A percentile compares a stretch with the other conserved stretches of the same genome.
These are phyloP conservation scores for Pseudonitzschia multiseries DNA, from an alignment of 108 stramenopile species.

Conservation along the genomic window DNA sequence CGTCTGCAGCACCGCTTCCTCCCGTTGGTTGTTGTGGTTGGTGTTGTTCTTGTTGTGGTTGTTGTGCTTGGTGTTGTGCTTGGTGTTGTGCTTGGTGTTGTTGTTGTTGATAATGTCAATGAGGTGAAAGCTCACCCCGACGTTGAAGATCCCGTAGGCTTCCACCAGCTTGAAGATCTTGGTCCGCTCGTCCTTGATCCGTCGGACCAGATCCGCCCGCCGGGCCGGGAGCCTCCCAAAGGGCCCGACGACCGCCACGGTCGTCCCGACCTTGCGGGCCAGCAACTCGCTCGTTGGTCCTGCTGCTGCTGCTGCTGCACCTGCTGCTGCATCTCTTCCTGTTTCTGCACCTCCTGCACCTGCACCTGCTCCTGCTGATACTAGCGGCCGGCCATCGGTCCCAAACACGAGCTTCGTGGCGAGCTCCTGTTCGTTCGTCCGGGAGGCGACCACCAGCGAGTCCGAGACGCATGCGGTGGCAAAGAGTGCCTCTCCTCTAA, in stretches of 20 bases:
- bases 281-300: slow-evolving; percentile 6
- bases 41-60: no score
- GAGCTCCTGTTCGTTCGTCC: slow-evolving; percentile 53
- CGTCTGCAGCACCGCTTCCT: slow-evolving; percentile 52
- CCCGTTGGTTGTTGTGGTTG: slow-evolving; percentile 14
- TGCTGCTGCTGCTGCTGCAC: background rate
- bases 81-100: no score
- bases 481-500: slow-evolving; percentile 92
- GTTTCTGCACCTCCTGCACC: no score
- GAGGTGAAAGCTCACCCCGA: slow-evolving; percentile 65
- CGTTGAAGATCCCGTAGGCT: slow-evolving; percentile 77
- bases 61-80: no score
- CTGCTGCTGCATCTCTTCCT: no score
- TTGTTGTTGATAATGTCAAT: slow-evolving; percentile 51
- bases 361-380: no score
- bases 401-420: slow-evolving; percentile 66
- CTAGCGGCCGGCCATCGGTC: slow-evolving; percentile 43
- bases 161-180: slow-evolving; percentile 75
- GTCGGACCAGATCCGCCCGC: slow-evolving; percentile 64
- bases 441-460: slow-evolving; percentile 65
- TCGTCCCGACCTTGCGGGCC: slow-evolving; percentile 80
- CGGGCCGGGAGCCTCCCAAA: slow-evolving; percentile 84
- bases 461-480: slow-evolving; percentile 66
- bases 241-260: slow-evolving; percentile 75
- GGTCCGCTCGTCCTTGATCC: slow-evolving; percentile 67